Base-by-base conservation (phyloP, 106 monocot species). In the Dioscorea dumetorum region DNA sequence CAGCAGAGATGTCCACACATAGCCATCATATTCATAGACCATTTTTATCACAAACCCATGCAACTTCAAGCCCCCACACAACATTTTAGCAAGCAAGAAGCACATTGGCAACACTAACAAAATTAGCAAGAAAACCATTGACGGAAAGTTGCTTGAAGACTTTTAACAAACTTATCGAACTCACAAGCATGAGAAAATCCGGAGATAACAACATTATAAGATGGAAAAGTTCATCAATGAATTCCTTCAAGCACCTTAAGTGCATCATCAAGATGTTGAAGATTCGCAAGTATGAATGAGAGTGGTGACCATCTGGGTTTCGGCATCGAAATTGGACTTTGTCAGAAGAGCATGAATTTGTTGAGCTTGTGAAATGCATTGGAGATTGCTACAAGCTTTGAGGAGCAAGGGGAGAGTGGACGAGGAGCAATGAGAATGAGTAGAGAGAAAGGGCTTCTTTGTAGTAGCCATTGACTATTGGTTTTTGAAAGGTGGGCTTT, bases 361-460 rank as follows among this genome's bases (percentile, higher is more conserved):
- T 41, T 51, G 67, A 48, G 79, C 48, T 64, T 67, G 50, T 18
- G 63, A 50, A 17, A 67, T 33, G 19, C 34, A 71, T 24, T 67
- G 60, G 49, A 83, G 83, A 2, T 75, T 68, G 22, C 20, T 61
- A 33, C 79, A 75, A 48, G 79, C 51, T 68, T 75, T 75, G 65
- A 79, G 67, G 58, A 83, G 58, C 59, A 61, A 68, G 0, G 78
- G 83, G 61, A 78, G 78, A 50, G 78, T 78, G 50, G 77, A 2
- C 31, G 82, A 72, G 50, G 77, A 64, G 51, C 28, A 14, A 52
- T 71, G 70, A 66, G 16, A 4, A 57, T 71, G 32, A 28, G 67
- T 49, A 74, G 10, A 71, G 20, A 9, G 70, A 61, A 48, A 74
- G 51, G 15, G 83, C 78, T 67, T 74, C 74, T 70, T 22, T 57